phyloP scores from a whole-genome alignment of 345 rosid genomes.

The Gossypium turneri region DNA sequence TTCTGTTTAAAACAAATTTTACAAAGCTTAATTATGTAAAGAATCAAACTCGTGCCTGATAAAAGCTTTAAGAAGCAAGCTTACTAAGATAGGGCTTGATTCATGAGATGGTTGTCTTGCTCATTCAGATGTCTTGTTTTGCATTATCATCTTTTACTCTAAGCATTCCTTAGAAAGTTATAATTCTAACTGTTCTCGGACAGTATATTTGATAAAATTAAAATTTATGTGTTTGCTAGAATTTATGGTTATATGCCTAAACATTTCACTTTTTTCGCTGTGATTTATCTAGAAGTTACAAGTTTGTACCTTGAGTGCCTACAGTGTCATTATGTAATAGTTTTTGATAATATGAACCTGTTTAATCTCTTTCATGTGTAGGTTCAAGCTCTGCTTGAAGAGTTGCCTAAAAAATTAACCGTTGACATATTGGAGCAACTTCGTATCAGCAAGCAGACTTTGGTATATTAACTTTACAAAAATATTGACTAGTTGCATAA shows the following conservation, averaged over 20 bases:
- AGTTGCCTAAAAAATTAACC: conserved; percentile 81
- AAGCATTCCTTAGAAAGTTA: background rate
- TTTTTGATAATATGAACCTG: conserved; percentile 1
- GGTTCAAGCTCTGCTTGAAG: conserved; percentile 85
- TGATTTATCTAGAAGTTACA: background rate
- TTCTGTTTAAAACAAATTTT: background rate
- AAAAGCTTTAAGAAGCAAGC: background rate
- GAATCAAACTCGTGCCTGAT: background rate
- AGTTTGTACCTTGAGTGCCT: conserved; percentile 11
- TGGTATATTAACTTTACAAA: conserved; percentile 45
- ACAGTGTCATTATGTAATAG: background rate
- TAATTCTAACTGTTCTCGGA: background rate
- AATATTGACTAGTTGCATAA: background rate
- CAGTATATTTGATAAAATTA: background rate
- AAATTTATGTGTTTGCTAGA: background rate
- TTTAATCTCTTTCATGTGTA: conserved; percentile 31
- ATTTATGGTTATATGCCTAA: background rate
- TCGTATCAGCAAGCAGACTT: conserved; percentile 88
- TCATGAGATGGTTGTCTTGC: background rate
- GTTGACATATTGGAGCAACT: conserved; percentile 89
- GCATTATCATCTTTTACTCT: background rate
- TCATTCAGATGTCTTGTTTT: background rate
- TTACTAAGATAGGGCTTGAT: background rate
- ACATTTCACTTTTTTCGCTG: background rate
- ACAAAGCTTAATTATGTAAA: background rate